These are phyloP conservation scores for Cenchrus fungigraminus DNA, from an alignment of 176 grass and related monocot species.

Conservation along the genomic window DNA sequence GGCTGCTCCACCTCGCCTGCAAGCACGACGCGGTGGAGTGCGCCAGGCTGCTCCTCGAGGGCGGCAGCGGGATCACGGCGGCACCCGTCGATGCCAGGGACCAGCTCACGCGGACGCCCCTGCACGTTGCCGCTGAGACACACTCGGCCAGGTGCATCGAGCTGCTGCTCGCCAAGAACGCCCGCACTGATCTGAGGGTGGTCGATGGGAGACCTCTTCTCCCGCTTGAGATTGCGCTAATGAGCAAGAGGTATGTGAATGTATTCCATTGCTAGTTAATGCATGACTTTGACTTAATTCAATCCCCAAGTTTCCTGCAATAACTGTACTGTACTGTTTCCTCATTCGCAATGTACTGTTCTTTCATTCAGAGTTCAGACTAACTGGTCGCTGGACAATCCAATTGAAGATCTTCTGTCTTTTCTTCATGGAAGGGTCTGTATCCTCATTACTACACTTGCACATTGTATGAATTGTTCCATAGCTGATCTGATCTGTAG, in stretches of 20 bases:
- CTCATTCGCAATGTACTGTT: not conserved
- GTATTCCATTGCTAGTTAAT: not conserved
- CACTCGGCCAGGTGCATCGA: slow-evolving; percentile 58
- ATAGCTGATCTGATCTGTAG: not conserved
- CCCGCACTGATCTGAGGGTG: slow-evolving; percentile 49
- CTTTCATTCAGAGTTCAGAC: slow-evolving; percentile 48
- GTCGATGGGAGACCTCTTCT: slow-evolving; percentile 44
- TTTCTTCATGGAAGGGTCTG: slow-evolving; percentile 50
- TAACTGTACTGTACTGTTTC: slow-evolving; percentile 13
- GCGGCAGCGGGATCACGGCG: slow-evolving; percentile 33
- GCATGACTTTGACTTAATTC: not conserved
- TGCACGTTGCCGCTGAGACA: slow-evolving; percentile 59
- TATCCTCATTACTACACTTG: slow-evolving; percentile 22
- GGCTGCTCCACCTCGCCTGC: slow-evolving; percentile 69
- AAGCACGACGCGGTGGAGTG: slow-evolving; percentile 64
- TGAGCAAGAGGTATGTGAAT: slow-evolving; percentile 45
- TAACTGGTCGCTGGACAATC: slow-evolving; percentile 48
- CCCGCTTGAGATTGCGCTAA: slow-evolving; percentile 59
- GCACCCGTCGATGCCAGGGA: slow-evolving; percentile 49
- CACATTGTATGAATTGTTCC: not conserved
- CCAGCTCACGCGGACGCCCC: slow-evolving; percentile 51
- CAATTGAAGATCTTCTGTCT: slow-evolving; percentile 58
- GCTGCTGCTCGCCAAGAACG: slow-evolving; percentile 59
- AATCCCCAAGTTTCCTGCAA: not conserved
- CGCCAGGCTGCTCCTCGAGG: slow-evolving; percentile 55